phyloP scores from a whole-genome alignment of 2,329 filamentous ascomycete species.

The Phyllosticta citribraziliensis region DNA sequence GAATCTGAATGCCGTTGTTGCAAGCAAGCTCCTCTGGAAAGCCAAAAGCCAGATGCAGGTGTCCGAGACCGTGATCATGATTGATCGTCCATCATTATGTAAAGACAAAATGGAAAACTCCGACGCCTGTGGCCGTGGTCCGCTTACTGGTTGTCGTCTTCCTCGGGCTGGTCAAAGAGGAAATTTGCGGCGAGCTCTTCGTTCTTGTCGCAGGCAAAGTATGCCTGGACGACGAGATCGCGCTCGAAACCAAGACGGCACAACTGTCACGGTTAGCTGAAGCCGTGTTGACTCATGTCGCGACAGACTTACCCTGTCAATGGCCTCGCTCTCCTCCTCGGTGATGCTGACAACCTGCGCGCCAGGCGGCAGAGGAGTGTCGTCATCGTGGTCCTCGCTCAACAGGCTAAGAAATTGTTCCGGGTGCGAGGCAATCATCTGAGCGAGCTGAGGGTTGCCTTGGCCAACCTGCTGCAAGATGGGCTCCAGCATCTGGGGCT shows the following conservation, averaged over 20 bases:
- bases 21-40: not conserved
- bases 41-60: slow-evolving; percentile 1
- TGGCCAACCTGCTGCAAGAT: slow-evolving; percentile 93
- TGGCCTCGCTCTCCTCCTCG: slow-evolving; percentile 91
- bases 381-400: slow-evolving; percentile 77
- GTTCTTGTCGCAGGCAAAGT: slow-evolving; percentile 99
- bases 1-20: not conserved
- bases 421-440: slow-evolving; percentile 83
- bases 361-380: slow-evolving; percentile 75
- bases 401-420: slow-evolving; percentile 88
- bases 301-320: slow-evolving; percentile 69
- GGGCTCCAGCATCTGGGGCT: slow-evolving; percentile 96
- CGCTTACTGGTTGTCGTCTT: slow-evolving; percentile 49
- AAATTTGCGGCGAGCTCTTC: slow-evolving; percentile 98
- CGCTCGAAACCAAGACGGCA: slow-evolving; percentile 88
- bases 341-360: slow-evolving; percentile 86
- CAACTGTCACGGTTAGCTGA: slow-evolving; percentile 45
- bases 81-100: slow-evolving; percentile 9
- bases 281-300: too few species aligned
- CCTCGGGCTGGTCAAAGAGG: slow-evolving; percentile 92
- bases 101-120: slow-evolving; percentile 6
- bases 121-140: not conserved
- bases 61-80: slow-evolving; percentile 6
- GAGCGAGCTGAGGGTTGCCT: slow-evolving; percentile 88
- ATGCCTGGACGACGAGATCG: slow-evolving; percentile 91